Conservation (phyloP, 2,329 filamentous ascomycete genomes). For the Monilinia vaccinii-corymbosi region DNA sequence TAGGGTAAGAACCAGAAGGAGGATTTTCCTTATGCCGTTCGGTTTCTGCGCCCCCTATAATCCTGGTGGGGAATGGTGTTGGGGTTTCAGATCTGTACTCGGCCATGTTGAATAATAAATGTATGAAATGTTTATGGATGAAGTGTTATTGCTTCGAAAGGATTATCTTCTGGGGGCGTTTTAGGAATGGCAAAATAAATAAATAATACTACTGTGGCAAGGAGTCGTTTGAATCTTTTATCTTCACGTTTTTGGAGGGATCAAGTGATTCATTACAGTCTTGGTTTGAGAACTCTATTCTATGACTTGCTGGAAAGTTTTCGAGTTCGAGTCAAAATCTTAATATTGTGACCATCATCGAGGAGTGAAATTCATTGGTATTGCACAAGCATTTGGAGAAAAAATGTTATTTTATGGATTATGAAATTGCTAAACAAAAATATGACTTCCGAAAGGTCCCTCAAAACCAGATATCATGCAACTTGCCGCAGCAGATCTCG, state of each 20-base stretch:
- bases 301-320: background rate
- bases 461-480: background rate
- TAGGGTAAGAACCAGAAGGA: background rate
- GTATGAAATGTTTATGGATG: background rate
- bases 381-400: too few relatives aligned
- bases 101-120: background rate
- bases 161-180: background rate
- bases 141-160: background rate
- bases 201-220: background rate
- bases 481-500: background rate
- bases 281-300: accelerated
- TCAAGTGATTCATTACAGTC: background rate
- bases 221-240: background rate
- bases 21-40: background rate
- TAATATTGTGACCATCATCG: accelerated
- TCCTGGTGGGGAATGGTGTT: too few relatives aligned
- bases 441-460: background rate
- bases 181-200: too few relatives aligned
- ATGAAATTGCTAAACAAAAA: background rate
- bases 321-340: background rate
- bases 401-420: too few relatives aligned
- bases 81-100: too few relatives aligned
- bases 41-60: background rate
- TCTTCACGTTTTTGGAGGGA: background rate
- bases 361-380: background rate